Evolutionary conservation across 345 rosid genomes (phyloP), one percentile per base, ranked within the genome.

Genomic region (Durio zibethinus): DNA sequence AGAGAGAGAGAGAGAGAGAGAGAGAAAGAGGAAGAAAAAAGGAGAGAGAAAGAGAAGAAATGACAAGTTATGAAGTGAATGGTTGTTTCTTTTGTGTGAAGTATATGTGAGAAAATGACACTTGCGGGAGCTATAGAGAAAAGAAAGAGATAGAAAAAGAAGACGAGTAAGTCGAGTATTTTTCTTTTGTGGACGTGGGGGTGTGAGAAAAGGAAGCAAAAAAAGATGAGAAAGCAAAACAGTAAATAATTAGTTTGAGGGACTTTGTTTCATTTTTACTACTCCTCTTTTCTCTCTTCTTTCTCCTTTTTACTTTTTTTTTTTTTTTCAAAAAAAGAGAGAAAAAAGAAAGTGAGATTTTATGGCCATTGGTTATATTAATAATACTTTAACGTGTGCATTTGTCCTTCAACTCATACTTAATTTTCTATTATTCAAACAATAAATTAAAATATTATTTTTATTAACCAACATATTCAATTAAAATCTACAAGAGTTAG

Each of bases 81-180:
- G 89, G 89, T 64, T 87, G 85, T 88, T 91, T 86, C 90, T 84
- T 88, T 84, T 86, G 87, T 88, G 92, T 85, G 89, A 91, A 86
- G 90, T 89, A 86, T 91, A 87, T 84, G 89, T 77, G 90, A 89
- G 97, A 92, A 88, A 92, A 86, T 87, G 97, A 92, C 97, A 92
- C 87, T 92, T 82, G 87, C 73, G 76, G 81, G 76, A 43, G 65
- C 74, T 74, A 76, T 52, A 77, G 66, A 79, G 74, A 70, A 82
- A 75, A n/a, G n/a, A n/a, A 72, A 47, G 77, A 62, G 79, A 56
- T 78, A 83, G 80, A 53, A 23, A 56, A 43, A 25, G 35, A 2
- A 8, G 52, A 14, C 23, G 15, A 14, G 16, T 53, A 56, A 11
- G n/a, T n/a, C n/a, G 5, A 74, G 72, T 27, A 48, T 50, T 77